phyloP scores from a whole-genome alignment of 441 rosid genomes.

The Sinapis alba region DNA sequence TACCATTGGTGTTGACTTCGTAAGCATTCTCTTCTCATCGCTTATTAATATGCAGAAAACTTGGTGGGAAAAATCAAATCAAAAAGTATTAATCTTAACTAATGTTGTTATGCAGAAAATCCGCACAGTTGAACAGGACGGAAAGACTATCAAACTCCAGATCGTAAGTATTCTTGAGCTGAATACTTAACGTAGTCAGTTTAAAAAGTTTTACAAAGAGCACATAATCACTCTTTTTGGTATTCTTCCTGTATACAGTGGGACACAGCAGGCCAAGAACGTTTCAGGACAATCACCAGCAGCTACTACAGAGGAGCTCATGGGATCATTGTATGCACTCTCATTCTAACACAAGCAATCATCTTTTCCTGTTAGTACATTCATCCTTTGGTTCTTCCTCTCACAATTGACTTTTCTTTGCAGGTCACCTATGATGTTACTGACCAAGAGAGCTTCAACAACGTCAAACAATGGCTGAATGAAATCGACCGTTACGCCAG shows the following conservation, averaged over 20 bases:
- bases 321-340: conserved; percentile 61
- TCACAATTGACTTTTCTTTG: conserved; percentile 4
- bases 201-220: not conserved
- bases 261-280: conserved; percentile 63
- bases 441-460: conserved; percentile 61
- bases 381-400: conserved; percentile 1
- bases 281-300: conserved; percentile 94
- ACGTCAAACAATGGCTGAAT: conserved; percentile 56
- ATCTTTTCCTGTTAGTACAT: not conserved
- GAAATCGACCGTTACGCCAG: conserved; percentile 60
- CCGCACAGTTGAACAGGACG: conserved; percentile 70
- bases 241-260: conserved; percentile 36
- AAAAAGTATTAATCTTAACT: not conserved
- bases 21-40: conserved; percentile 32
- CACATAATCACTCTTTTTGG: not conserved
- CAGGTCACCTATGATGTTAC: conserved; percentile 64
- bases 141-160: conserved; percentile 58
- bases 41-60: not conserved
- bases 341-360: conserved; percentile 1
- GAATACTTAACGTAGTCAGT: not conserved
- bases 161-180: conserved; percentile 40
- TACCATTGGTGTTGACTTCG: conserved; percentile 73
- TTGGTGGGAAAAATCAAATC: too few species aligned
- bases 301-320: conserved; percentile 96
- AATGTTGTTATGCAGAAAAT: conserved; percentile 52